Conservation (phyloP, 1,139 yeast genomes). For the Wickerhamomyces sp. region DNA sequence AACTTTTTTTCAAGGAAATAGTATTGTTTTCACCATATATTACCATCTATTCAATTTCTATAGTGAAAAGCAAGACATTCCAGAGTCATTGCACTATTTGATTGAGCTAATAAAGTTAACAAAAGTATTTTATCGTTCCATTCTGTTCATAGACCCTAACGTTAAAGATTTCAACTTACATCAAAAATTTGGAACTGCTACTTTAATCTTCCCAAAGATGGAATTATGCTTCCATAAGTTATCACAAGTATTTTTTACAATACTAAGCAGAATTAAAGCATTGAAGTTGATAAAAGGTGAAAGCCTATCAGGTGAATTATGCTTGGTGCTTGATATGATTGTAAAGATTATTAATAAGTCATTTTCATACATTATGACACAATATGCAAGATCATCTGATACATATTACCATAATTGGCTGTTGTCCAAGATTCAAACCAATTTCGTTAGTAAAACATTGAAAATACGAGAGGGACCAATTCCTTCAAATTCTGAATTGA, state of each 20-base stretch:
- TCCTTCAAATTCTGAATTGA: background rate
- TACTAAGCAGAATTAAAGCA: conserved; percentile 13
- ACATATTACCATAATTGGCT: conserved; percentile 22
- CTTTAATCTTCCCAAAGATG: conserved; percentile 16
- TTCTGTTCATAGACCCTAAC: conserved; percentile 14
- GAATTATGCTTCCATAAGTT: conserved; percentile 18
- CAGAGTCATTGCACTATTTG: conserved; percentile 13
- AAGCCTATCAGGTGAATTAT: background rate
- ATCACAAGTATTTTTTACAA: conserved; percentile 13
- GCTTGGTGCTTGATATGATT: conserved; percentile 9
- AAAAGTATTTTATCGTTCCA: conserved; percentile 8
- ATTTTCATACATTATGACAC: conserved; percentile 8
- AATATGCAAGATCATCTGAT: conserved; percentile 12
- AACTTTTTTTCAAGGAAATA: conserved; percentile 9
- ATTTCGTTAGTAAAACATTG: conserved; percentile 9
- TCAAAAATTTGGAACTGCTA: conserved; percentile 17
- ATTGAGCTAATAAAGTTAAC: conserved; percentile 6
- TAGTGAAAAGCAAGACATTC: conserved; percentile 8
- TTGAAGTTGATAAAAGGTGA: conserved; percentile 9
- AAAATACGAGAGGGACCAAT: conserved; percentile 10
- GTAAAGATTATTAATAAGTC: conserved; percentile 2
- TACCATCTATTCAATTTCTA: conserved; percentile 19
- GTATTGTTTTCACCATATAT: conserved; percentile 17
- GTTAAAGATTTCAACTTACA: conserved; percentile 12
- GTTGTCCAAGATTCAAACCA: conserved; percentile 16